phyloP scores from a whole-genome alignment of 805 yeast species.

The Nakazawaea wyomingensis region DNA sequence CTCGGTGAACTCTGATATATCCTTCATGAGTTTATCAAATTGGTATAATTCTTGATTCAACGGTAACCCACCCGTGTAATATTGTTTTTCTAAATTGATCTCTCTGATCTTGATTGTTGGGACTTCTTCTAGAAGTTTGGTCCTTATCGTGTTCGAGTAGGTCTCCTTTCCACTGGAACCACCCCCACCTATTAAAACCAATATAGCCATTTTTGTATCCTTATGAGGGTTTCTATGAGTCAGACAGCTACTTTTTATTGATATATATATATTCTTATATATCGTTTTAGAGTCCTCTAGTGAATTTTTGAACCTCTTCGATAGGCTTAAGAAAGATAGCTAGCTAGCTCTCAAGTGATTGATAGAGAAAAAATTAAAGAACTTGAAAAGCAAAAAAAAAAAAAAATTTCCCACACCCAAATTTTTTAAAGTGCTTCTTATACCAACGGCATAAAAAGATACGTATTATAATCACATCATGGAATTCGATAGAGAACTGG shows the following conservation, averaged over 20 bases:
- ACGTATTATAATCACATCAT: too few species aligned
- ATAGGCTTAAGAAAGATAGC: too few species aligned
- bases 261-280: too few species aligned
- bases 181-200: slow-evolving; percentile 28
- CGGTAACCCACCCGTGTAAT: slow-evolving; percentile 25
- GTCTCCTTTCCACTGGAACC: slow-evolving; percentile 29
- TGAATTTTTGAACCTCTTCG: too few species aligned
- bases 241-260: too few species aligned
- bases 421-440: neutral
- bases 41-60: slow-evolving; percentile 34
- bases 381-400: slow-evolving; percentile 3
- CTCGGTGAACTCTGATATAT: slow-evolving; percentile 11
- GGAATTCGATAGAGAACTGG: slow-evolving; percentile 59
- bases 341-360: too few species aligned
- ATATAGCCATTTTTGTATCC: too few species aligned
- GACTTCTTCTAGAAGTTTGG: slow-evolving; percentile 17
- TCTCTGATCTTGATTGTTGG: slow-evolving; percentile 15
- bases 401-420: slow-evolving; percentile 8
- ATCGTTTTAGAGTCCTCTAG: too few species aligned
- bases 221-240: too few species aligned
- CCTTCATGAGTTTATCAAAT: slow-evolving; percentile 19
- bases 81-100: slow-evolving; percentile 20
- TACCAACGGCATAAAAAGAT: neutral
- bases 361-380: slow-evolving; percentile 13
- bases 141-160: slow-evolving; percentile 25